Conservation (phyloP, 352 stramenopile genomes). For the Achlya hypogyna region DNA sequence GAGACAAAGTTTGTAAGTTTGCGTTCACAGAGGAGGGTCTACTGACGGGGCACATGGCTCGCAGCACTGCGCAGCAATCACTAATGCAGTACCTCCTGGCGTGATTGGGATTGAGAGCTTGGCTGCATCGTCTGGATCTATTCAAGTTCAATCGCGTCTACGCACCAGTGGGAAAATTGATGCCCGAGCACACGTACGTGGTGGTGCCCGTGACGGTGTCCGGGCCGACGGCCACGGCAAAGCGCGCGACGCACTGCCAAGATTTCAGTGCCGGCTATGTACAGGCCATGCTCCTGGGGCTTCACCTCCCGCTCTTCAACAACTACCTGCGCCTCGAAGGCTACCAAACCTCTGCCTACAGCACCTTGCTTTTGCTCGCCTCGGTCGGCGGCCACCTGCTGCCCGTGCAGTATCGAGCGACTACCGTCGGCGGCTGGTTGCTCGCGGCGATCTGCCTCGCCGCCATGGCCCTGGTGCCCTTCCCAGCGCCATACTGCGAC, state of each 20-base stretch:
- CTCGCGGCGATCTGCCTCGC: not conserved
- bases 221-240: not conserved
- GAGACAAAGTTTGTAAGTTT: too few relatives aligned
- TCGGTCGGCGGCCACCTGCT: not conserved
- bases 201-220: not conserved
- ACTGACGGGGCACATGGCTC: too few relatives aligned
- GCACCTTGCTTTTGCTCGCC: not conserved
- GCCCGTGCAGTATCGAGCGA: too few relatives aligned
- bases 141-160: too few relatives aligned
- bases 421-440: not conserved
- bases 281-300: not conserved
- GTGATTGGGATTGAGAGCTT: too few relatives aligned
- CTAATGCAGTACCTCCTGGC: too few relatives aligned
- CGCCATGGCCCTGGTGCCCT: not conserved
- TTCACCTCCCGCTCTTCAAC: not conserved
- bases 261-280: not conserved
- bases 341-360: constrained; percentile 6
- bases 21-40: too few relatives aligned
- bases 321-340: not conserved
- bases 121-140: too few relatives aligned
- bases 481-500: not conserved
- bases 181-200: not conserved
- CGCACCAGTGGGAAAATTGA: too few relatives aligned
- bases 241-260: not conserved
- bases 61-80: too few relatives aligned